Conservation (phyloP, 2,329 filamentous ascomycete species). For the Cryphonectria parasitica region DNA sequence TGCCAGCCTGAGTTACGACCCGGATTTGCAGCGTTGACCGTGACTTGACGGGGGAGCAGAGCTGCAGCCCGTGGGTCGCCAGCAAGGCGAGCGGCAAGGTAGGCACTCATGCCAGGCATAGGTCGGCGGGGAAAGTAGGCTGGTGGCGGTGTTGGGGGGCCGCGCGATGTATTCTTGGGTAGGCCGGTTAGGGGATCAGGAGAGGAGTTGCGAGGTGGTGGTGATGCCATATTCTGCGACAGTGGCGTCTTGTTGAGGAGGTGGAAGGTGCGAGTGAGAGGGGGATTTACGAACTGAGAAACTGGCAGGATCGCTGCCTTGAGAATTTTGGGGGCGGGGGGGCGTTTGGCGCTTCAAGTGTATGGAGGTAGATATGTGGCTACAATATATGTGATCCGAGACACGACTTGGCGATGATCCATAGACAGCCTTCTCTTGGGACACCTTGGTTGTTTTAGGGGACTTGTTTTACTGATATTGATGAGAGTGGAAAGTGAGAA, state of each 20-base stretch:
- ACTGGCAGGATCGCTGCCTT: background rate
- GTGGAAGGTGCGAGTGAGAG: background rate
- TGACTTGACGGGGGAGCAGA: background rate
- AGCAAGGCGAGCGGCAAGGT: background rate
- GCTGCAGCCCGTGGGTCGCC: background rate
- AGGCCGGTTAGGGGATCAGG: constrained; percentile 17
- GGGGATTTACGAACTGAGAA: background rate
- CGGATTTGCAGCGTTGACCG: background rate
- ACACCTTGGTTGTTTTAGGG: background rate
- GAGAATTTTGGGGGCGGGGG: too few species aligned
- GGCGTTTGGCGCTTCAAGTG: background rate
- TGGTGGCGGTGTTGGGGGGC: constrained; percentile 27
- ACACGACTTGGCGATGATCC: background rate
- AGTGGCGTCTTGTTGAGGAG: background rate
- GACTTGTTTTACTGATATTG: background rate
- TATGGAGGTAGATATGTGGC: background rate
- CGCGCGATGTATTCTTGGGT: constrained; percentile 9
- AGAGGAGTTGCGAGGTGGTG: constrained; percentile 12
- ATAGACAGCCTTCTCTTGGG: background rate
- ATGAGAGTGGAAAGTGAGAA: background rate
- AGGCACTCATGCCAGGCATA: background rate
- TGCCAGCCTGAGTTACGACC: background rate
- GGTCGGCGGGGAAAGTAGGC: constrained; percentile 21
- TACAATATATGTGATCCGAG: background rate
- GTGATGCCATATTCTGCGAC: background rate